Evolutionary conservation across 2,329 filamentous ascomycete genomes (phyloP).

Genomic region (Stagonosporopsis cucurbitacearum): DNA sequence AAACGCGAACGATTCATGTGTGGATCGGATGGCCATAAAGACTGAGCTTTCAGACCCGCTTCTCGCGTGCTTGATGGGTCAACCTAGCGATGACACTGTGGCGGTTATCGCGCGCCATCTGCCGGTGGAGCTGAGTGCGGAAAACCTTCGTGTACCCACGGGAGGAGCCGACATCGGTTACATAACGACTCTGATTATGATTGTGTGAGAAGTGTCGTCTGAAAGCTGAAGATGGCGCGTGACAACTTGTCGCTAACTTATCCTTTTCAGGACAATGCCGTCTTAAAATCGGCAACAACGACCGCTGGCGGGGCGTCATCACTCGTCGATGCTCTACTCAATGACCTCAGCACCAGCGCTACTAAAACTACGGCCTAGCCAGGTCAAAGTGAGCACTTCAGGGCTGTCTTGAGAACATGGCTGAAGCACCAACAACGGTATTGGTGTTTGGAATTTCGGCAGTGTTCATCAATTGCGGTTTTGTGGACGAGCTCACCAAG

Average conservation of each 20-base stretch:
- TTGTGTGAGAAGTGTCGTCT: constrained; percentile 1
- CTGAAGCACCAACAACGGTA: too few species aligned
- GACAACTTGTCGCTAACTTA: constrained; percentile 9
- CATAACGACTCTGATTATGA: constrained; percentile 4
- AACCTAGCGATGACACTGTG: constrained; percentile 13
- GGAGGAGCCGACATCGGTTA: constrained; percentile 16
- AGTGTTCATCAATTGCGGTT: too few species aligned
- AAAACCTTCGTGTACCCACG: constrained; percentile 10
- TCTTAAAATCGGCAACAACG: constrained; percentile 14
- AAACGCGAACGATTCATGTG: constrained; percentile 29
- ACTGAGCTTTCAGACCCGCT: constrained; percentile 34
- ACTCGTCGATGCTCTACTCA: too few species aligned
- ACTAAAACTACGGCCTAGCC: not conserved
- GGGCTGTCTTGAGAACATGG: not conserved
- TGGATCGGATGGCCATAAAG: constrained; percentile 22
- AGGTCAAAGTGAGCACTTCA: not conserved
- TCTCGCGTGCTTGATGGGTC: constrained; percentile 16
- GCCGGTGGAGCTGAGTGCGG: not conserved
- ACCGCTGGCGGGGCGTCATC: not conserved
- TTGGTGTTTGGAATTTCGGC: too few species aligned
- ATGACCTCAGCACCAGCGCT: not conserved
- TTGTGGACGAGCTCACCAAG: not conserved
- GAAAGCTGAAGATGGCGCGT: constrained; percentile 6
- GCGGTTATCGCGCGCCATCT: constrained; percentile 14
- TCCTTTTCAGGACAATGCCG: constrained; percentile 11